phyloP scores from a whole-genome alignment of 805 yeast species.

The Suhomyces sp. region DNA sequence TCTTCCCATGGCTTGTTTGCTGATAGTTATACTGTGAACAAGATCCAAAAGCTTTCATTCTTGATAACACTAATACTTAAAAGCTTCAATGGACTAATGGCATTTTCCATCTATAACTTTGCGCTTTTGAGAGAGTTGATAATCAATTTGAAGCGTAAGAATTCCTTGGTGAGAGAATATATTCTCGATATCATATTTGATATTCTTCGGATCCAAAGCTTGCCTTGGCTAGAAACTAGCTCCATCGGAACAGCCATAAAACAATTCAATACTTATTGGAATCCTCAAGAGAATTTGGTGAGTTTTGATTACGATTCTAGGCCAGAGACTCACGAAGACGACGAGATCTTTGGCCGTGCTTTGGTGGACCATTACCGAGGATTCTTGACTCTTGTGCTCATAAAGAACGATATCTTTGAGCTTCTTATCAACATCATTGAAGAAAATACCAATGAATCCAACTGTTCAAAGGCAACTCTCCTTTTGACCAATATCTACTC shows the following conservation, averaged over 20 bases:
- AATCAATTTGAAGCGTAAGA: slow-evolving; percentile 58
- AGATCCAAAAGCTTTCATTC: slow-evolving; percentile 57
- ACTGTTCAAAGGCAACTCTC: slow-evolving; percentile 56
- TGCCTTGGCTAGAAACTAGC: slow-evolving; percentile 48
- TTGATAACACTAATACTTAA: slow-evolving; percentile 62
- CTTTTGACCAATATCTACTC: slow-evolving; percentile 61
- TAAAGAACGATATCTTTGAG: slow-evolving; percentile 50
- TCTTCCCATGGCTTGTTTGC: neutral
- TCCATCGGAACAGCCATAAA: slow-evolving; percentile 20
- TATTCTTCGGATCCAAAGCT: slow-evolving; percentile 55
- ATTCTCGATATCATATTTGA: slow-evolving; percentile 72
- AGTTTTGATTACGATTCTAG: neutral
- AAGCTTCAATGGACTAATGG: slow-evolving; percentile 72
- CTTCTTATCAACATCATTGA: slow-evolving; percentile 44
- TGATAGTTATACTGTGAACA: slow-evolving; percentile 34
- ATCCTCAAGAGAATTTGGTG: neutral
- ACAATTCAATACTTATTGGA: neutral
- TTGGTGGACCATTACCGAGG: slow-evolving; percentile 66
- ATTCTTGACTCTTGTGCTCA: slow-evolving; percentile 51
- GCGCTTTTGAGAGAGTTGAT: slow-evolving; percentile 56
- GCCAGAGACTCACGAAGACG: neutral
- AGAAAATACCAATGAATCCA: slow-evolving; percentile 42
- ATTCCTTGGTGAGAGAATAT: slow-evolving; percentile 54
- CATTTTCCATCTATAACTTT: slow-evolving; percentile 57
- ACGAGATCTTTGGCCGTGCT: neutral